Conservation (phyloP, 1,284 basidiomycete genomes). For the Trichosporon sp. region DNA sequence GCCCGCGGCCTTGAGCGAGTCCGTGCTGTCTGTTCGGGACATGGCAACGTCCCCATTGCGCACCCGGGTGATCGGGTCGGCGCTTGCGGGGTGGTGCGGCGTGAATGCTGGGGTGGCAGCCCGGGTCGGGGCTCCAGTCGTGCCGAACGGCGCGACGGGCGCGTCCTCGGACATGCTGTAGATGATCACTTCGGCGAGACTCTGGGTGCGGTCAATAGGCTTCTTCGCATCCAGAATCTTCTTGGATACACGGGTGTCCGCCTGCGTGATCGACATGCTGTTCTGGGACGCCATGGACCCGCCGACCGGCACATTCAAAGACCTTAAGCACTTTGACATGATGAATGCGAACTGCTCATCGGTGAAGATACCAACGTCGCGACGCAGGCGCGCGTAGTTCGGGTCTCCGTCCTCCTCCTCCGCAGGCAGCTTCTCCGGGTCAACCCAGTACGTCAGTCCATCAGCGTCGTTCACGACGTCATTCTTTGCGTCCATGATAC, state of each 20-base stretch:
- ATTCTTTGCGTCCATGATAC: constrained; percentile 36
- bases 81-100: constrained; percentile 11
- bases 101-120: constrained; percentile 54
- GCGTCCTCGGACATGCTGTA: constrained; percentile 89
- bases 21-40: constrained; percentile 48
- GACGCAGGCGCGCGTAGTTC: constrained; percentile 71
- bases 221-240: constrained; percentile 70
- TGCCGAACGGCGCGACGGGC: constrained; percentile 50
- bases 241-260: constrained; percentile 58
- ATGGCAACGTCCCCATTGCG: constrained; percentile 40
- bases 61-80: constrained; percentile 24
- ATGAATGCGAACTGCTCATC: constrained; percentile 79
- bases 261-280: constrained; percentile 48
- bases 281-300: constrained; percentile 37
- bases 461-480: constrained; percentile 56
- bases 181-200: constrained; percentile 77
- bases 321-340: constrained; percentile 78
- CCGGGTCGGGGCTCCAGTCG: constrained; percentile 37
- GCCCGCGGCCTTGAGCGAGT: constrained; percentile 43
- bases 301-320: constrained; percentile 61
- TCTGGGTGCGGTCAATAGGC: constrained; percentile 68
- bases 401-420: constrained; percentile 61
- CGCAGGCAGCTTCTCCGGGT: constrained; percentile 30
- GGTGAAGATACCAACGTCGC: constrained; percentile 82
- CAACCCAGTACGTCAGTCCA: constrained; percentile 48